These are phyloP conservation scores for Artemisia argyi DNA, from an alignment of 129 eudicot species.

Conservation along the genomic window DNA sequence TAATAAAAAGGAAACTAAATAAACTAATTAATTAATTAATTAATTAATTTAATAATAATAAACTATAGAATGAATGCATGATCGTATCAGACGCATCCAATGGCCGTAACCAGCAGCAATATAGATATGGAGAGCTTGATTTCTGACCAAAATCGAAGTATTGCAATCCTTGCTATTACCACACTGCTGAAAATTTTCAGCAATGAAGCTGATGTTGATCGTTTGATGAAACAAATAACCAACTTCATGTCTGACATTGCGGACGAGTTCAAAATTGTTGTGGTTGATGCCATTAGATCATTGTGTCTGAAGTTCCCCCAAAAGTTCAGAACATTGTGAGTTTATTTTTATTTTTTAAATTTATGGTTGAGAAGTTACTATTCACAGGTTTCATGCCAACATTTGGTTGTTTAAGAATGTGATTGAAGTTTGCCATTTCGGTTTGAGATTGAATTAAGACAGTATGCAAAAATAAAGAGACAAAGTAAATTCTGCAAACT, in stretches of 20 bases:
- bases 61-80: no score
- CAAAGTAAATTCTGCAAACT: no score
- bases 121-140: constrained; percentile 98
- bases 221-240: constrained; percentile 96
- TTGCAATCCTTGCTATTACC: constrained; percentile 97
- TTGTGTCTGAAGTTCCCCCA: constrained; percentile 93
- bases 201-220: constrained; percentile 95
- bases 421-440: no score
- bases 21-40: no score
- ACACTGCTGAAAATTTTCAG: constrained; percentile 92
- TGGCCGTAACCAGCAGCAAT: constrained; percentile 94
- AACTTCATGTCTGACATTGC: constrained; percentile 98
- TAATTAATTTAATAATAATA: no score
- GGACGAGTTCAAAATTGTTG: constrained; percentile 97
- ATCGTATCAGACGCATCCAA: constrained; percentile 97
- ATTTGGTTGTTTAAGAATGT: no score
- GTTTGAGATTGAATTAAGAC: no score
- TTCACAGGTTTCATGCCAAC: no score
- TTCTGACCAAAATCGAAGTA: constrained; percentile 95
- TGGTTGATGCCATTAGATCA: constrained; percentile 96
- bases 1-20: no score
- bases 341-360: constrained; percentile 4
- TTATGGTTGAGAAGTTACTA: constrained; percentile 12
- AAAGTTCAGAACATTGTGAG: constrained; percentile 92
- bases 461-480: no score